Evolutionary conservation across 176 grass and related monocot genomes (phyloP).

Genomic region (Juncus inflexus): DNA sequence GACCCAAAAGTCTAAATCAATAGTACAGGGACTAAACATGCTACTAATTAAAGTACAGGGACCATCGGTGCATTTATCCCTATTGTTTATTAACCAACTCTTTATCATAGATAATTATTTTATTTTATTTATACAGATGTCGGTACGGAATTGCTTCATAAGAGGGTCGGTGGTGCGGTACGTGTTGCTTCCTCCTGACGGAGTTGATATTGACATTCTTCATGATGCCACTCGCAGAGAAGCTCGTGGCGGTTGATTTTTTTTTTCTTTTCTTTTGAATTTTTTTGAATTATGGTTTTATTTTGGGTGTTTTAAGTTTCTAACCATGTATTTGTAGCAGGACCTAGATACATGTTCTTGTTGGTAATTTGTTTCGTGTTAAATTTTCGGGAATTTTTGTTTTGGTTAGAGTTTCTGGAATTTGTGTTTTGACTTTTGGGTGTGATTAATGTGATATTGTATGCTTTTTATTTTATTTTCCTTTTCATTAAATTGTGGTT

Average conservation of each 20-base stretch:
- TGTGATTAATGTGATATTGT: too few relatives aligned
- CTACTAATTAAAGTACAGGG: too few relatives aligned
- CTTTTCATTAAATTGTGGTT: too few relatives aligned
- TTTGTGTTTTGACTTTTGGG: too few relatives aligned
- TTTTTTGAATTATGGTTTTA: constrained; percentile 8
- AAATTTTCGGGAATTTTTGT: too few relatives aligned
- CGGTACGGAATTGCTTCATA: constrained; percentile 96
- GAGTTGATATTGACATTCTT: constrained; percentile 89
- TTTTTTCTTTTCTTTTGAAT: not conserved
- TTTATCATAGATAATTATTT: too few relatives aligned
- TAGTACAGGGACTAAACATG: too few relatives aligned
- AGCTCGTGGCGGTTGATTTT: constrained; percentile 66
- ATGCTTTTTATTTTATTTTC: too few relatives aligned
- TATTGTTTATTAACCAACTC: too few relatives aligned
- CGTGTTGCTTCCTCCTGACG: constrained; percentile 82
- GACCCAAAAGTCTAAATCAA: too few relatives aligned
- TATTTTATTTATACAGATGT: constrained; percentile 42
- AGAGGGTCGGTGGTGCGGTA: constrained; percentile 96
- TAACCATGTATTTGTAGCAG: constrained; percentile 2
- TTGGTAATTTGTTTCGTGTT: constrained; percentile 9
- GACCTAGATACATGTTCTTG: constrained; percentile 9
- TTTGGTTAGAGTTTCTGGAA: too few relatives aligned
- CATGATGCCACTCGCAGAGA: constrained; percentile 96
- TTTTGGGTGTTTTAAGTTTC: constrained; percentile 4
- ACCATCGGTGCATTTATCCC: too few relatives aligned